Evolutionary conservation across 2,329 filamentous ascomycete genomes (phyloP), one percentile per base, ranked within the genome.

Genomic region (Colletotrichum sp.): DNA sequence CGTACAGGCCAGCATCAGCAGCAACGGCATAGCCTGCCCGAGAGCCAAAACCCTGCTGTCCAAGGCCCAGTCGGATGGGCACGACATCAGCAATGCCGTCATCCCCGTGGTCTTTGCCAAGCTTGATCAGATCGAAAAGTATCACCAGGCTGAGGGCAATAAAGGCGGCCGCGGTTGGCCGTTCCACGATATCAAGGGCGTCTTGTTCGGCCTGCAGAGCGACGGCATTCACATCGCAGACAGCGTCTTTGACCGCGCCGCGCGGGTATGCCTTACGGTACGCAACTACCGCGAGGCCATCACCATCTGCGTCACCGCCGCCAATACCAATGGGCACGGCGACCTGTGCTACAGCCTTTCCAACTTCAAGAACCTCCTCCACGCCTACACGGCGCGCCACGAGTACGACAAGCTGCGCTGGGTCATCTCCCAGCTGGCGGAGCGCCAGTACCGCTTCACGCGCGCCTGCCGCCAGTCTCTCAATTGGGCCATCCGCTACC

Each of bases 1-100:
- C 11, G 86, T 91, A 11, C 78, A 85, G 12, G 88, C 88, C 3
- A 83, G 85, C 16, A 79, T 90, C 67, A 81, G 80, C 19, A 62
- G 79, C 19, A 80, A 84, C 49, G 80, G 79, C 5, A 72, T 80
- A 5, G 78, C 81, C 59, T 74, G 84, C 64, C 73, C 79, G 63
- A 63, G 79, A 25, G 88, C 89, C 2, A 80, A 85, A 22, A 78
- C 77, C 0, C 81, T 91, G 19, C 83, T 91, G 8, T 79, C 80
- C 8, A 79, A 80, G 34, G 87, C 88, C 1, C 83, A 87, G 44
- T 68, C 77, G 2, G 79, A 83, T 13, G 89, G 88, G 6, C 80
- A 85, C 13, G 86, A 91, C 73, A 83, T 89, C 7, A 85, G 82
- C 63, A 75, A 78, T 1, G 87, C 86, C 5, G 77, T 86, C 72